phyloP scores from a whole-genome alignment of 2,329 filamentous ascomycete genomes.

The Pseudopithomyces chartarum region DNA sequence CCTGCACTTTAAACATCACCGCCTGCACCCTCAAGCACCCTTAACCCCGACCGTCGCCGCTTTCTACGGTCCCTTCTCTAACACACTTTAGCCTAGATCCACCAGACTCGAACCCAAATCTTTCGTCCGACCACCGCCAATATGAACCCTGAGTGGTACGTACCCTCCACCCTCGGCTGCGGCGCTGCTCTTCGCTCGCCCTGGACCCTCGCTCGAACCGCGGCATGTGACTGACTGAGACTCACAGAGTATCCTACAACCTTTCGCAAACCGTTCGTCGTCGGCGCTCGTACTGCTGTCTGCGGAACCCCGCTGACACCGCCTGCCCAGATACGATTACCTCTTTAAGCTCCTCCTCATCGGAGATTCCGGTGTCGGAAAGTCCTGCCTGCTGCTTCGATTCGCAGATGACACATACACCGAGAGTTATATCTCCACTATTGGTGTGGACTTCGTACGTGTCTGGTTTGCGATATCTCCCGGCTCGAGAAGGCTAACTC shows the following conservation, averaged over 20 bases:
- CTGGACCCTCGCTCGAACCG: conserved; percentile 12
- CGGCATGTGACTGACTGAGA: conserved; percentile 30
- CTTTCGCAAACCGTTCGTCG: conserved; percentile 1
- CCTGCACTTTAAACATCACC: conserved; percentile 9
- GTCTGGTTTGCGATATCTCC: conserved; percentile 8
- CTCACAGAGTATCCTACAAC: conserved; percentile 29
- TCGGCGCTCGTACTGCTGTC: conserved; percentile 6
- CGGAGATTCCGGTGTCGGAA: conserved; percentile 99
- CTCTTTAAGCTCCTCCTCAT: conserved; percentile 99
- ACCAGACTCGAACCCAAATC: conserved; percentile 14
- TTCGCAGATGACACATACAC: conserved; percentile 94
- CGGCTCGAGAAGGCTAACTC: conserved; percentile 29
- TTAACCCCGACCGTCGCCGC: conserved; percentile 9
- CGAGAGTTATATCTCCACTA: conserved; percentile 99
- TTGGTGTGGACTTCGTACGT: conserved; percentile 86
- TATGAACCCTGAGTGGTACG: conserved; percentile 95
- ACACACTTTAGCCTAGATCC: conserved; percentile 8
- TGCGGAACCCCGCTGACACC: conserved; percentile 26
- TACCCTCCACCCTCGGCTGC: conserved; percentile 43
- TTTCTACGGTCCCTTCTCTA: neutral
- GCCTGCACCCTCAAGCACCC: conserved; percentile 1
- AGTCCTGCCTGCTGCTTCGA: conserved; percentile 96
- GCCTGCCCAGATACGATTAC: conserved; percentile 88
- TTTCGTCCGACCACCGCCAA: conserved; percentile 48
- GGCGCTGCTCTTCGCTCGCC: conserved; percentile 32